phyloP scores from a whole-genome alignment of 805 yeast species.

The Monosporozyma servazzii region DNA sequence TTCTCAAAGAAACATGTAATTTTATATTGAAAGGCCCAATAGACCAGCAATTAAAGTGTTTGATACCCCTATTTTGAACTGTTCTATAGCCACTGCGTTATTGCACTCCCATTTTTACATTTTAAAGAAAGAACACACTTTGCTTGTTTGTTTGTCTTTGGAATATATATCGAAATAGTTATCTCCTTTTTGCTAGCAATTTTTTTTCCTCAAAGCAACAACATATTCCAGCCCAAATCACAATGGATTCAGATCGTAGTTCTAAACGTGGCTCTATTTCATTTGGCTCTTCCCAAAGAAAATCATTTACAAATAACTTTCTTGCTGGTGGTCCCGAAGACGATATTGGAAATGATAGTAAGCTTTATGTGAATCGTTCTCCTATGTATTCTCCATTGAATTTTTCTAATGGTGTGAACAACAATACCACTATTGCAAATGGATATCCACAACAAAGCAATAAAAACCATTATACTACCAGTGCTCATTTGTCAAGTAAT shows the following conservation, averaged over 20 bases:
- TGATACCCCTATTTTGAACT: no score
- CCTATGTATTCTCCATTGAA: conserved; percentile 27
- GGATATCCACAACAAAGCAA: not conserved
- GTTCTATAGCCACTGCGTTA: not conserved
- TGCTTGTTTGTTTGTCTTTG: no score
- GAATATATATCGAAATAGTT: no score
- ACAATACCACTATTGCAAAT: not conserved
- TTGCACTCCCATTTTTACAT: no score
- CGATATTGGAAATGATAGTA: not conserved
- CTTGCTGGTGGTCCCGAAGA: conserved; percentile 3
- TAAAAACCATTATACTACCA: not conserved
- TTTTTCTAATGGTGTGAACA: conserved; percentile 2
- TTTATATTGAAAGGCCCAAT: not conserved
- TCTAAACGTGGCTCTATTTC: conserved; percentile 27
- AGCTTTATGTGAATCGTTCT: conserved; percentile 9
- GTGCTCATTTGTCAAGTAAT: not conserved
- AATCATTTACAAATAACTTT: conserved; percentile 11
- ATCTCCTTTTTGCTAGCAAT: not conserved
- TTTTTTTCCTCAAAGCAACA: not conserved
- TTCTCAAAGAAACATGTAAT: not conserved
- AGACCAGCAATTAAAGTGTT: not conserved
- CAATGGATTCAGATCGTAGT: conserved; percentile 22
- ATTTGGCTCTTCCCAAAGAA: conserved; percentile 21
- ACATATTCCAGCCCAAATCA: not conserved
- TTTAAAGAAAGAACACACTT: not conserved